Evolutionary conservation across 345 rosid species (phyloP).

Genomic region (Theobroma cacao): DNA sequence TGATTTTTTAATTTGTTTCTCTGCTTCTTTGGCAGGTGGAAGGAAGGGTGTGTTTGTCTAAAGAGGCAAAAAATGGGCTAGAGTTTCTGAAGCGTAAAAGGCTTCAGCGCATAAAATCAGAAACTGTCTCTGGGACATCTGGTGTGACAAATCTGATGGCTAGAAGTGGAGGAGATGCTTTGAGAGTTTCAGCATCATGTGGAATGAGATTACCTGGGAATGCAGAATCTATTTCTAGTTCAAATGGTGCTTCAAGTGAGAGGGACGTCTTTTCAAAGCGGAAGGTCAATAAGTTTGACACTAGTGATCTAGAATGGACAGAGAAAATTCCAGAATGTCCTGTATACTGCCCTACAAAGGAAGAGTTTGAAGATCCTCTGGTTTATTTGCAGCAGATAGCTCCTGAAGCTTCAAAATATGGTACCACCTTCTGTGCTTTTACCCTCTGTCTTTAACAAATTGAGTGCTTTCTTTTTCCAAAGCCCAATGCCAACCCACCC

Average conservation of each 20-base stretch:
- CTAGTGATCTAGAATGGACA: constrained; percentile 80
- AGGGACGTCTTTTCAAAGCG: constrained; percentile 51
- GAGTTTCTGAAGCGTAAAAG: constrained; percentile 82
- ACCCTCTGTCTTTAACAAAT: not conserved
- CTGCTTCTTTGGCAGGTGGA: constrained; percentile 63
- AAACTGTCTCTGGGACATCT: constrained; percentile 35
- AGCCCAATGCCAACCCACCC: not conserved
- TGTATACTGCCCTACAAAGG: constrained; percentile 87
- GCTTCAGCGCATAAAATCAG: constrained; percentile 73
- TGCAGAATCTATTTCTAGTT: constrained; percentile 32
- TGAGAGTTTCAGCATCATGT: constrained; percentile 73
- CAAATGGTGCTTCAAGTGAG: constrained; percentile 38
- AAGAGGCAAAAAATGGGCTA: constrained; percentile 67
- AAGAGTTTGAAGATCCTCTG: constrained; percentile 96
- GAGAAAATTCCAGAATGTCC: constrained; percentile 93
- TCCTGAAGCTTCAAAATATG: constrained; percentile 92
- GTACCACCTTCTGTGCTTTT: constrained; percentile 35
- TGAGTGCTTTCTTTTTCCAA: not conserved
- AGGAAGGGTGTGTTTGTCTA: constrained; percentile 73
- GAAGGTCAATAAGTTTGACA: constrained; percentile 70
- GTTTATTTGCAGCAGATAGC: constrained; percentile 86
- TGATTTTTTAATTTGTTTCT: constrained; percentile 12
- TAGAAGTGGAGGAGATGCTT: constrained; percentile 88
- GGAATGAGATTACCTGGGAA: constrained; percentile 68
- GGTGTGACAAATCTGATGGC: constrained; percentile 44